Conservation (phyloP, 352 stramenopile genomes). For the Elongisporangium anandrum region DNA sequence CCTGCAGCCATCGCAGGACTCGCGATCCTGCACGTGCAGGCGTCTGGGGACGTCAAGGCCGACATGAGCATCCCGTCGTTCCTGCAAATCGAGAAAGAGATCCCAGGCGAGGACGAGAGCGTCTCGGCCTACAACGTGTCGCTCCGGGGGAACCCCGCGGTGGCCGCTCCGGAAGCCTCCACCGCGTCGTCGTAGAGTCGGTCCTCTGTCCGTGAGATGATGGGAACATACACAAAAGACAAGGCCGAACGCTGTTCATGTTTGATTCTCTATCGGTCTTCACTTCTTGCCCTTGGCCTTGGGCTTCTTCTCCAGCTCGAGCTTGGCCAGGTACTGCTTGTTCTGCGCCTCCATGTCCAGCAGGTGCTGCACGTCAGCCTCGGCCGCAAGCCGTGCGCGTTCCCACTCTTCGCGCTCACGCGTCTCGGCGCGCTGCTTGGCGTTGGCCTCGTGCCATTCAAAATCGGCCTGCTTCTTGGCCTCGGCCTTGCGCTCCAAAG, state of each 20-base stretch:
- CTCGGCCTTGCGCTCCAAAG: slow-evolving; percentile 23
- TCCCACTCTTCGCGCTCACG: slow-evolving; percentile 51
- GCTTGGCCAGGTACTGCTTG: slow-evolving; percentile 43
- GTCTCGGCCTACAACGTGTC: slow-evolving; percentile 84
- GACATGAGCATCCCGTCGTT: slow-evolving; percentile 70
- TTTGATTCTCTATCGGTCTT: slow-evolving; percentile 4
- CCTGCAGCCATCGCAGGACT: slow-evolving; percentile 52
- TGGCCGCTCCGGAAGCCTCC: slow-evolving; percentile 9
- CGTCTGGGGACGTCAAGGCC: slow-evolving; percentile 50
- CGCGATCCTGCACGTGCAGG: slow-evolving; percentile 73
- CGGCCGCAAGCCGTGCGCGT: slow-evolving; percentile 25
- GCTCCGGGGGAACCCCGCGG: slow-evolving; percentile 25
- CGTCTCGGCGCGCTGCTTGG: slow-evolving; percentile 34
- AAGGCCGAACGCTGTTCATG: slow-evolving; percentile 5
- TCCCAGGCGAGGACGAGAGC: slow-evolving; percentile 46
- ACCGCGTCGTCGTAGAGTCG: slow-evolving; percentile 4
- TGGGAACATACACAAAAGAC: slow-evolving; percentile 10
- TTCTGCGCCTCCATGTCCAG: slow-evolving; percentile 51
- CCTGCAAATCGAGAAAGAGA: slow-evolving; percentile 64
- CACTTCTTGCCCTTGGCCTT: slow-evolving; percentile 64
- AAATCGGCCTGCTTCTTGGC: slow-evolving; percentile 36
- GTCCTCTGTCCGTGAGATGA: too few relatives aligned
- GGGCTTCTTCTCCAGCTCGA: slow-evolving; percentile 37
- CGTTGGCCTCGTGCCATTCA: slow-evolving; percentile 53
- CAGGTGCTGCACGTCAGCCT: slow-evolving; percentile 39